Base-by-base conservation (phyloP, 2,329 filamentous ascomycete species). In the Aspergillus alliaceus region DNA sequence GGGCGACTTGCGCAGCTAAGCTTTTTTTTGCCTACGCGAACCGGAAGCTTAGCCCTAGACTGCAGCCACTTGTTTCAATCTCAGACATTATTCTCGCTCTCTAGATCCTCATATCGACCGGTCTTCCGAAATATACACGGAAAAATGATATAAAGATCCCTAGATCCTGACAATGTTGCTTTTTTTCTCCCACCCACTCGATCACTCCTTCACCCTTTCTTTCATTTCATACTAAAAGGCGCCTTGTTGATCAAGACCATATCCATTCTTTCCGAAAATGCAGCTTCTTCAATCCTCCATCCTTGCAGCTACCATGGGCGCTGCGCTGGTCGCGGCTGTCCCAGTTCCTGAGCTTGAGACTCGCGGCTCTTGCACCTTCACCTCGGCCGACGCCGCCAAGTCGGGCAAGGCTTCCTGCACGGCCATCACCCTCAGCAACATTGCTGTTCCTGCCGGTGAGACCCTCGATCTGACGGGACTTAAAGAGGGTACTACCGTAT, bases 391-490 rank as follows among this genome's bases (percentile, higher is more conserved):
- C 14, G 66, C 66, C 27, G 70, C 61, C 54, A 65, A 64, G 52
- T 64, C 65, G 14, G 54, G 53, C 22, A 67, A 70, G 63, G 61
- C 59, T 12, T 69, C 70, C 20, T 76, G 74, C 67, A 65, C 72
- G 1, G 69, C 66, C 47, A 78, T 79, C 53, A 65, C 73, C 27
- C 69, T 79, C 6, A 66, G 63, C 53, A 68, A 70, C 58, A 65
- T 77, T 15, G 66, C 59, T 9, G 71, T 76, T 14, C 75, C 75
- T 6, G 65, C 75, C 4, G 69, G 71, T 18, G 66, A 64, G 32
- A 76, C 73, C 15, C 66, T 77, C 8, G 72, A 77, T 54, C 61
- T 77, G 44, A 70, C 65, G 29, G 65, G 63, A 24, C 64, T 77
- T 14, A 65, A 68, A 39, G 58, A 66, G 11, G 70, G 69, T 25